Percentiles rank a stretch among this genome's conserved stretches.
These are phyloP conservation scores for Pochonia chlamydosporia DNA, from an alignment of 2,329 filamentous ascomycete species.

Conservation along the genomic window DNA sequence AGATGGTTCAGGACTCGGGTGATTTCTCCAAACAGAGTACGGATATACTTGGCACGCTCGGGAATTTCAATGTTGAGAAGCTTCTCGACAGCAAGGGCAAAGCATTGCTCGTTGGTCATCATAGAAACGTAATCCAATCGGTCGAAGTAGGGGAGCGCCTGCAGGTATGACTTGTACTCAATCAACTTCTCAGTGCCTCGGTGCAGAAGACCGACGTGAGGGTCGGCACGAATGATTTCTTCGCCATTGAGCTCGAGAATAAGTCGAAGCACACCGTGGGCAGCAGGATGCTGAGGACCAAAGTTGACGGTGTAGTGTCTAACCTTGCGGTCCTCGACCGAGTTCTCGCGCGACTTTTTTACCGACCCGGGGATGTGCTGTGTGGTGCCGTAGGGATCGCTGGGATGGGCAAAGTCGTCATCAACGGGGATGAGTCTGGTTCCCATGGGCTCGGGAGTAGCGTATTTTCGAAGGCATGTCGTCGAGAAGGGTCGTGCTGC, in stretches of 20 bases:
- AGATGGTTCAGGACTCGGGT: constrained; percentile 93
- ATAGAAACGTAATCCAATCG: constrained; percentile 98
- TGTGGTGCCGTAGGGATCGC: constrained; percentile 43
- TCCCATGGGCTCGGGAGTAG: constrained; percentile 43
- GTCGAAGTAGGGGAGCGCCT: constrained; percentile 97
- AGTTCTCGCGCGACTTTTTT: constrained; percentile 43
- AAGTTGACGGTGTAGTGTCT: constrained; percentile 99
- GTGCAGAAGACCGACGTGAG: constrained; percentile 93
- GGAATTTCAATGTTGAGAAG: constrained; percentile 95
- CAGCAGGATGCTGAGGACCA: constrained; percentile 95
- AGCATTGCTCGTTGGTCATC: constrained; percentile 99
- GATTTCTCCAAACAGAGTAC: constrained; percentile 91
- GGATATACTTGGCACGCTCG: constrained; percentile 92
- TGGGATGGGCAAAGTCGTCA: constrained; percentile 52
- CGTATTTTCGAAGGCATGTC: constrained; percentile 56
- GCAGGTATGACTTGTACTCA: constrained; percentile 99
- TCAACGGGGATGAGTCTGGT: constrained; percentile 63
- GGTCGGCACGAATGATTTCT: constrained; percentile 93
- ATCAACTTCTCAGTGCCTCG: constrained; percentile 98
- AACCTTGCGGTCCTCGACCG: constrained; percentile 68
- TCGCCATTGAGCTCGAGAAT: constrained; percentile 98
- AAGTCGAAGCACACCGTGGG: constrained; percentile 93
- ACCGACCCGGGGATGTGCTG: constrained; percentile 34
- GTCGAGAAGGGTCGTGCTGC: constrained; percentile 59
- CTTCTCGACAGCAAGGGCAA: constrained; percentile 93